Evolutionary conservation across 2,329 filamentous ascomycete genomes (phyloP), one percentile per base, ranked within the genome.

Genomic region (Aspergillus ibericus): DNA sequence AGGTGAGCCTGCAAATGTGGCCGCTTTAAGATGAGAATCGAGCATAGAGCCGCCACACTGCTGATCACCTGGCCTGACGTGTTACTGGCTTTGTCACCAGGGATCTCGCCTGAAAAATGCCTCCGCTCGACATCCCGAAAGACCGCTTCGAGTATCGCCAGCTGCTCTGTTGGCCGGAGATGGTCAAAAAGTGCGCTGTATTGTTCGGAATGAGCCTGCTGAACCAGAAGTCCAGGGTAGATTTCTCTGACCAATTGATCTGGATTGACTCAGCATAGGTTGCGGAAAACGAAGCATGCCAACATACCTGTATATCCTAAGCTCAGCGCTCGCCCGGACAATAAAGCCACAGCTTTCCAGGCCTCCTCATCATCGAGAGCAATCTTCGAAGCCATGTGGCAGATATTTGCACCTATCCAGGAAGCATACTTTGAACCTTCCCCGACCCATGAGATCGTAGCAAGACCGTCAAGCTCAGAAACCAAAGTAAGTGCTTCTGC

Each of bases 351-450:
- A 46, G 70, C 73, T 51, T 75, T 63, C 71, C 73, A 65, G 56
- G 62, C 32, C 62, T 72, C 56, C 56, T 64, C 47, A 63, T 74
- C 64, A 12, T 66, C 58, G 5, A 71, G 44, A 68, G 74, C 78
- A 75, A 87, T 25, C 63, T 70, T 29, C 71, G 69, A 71, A 34
- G 69, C 72, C 66, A 82, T 73, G 16, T 69, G 60, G 34, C 74
- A 78, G 51, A 95, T 79, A 69, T 87, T 90, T 13, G 74, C 75
- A 2, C 87, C 89, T 38, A 96, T 74, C 92, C 92, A 96, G 29
- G 75, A 75, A 12, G 85, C 83, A 75, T 90, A 96, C 16, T 81
- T 72, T 25, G 78, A 79, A 3, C 88, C 88, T 62, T 87, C 82
- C 0, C 85, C 81, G 34, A 91, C 68, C 90, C 91, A 96, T 1